phyloP scores from a whole-genome alignment of 768 basidiomycete species.

The Tephrocybe sp. region DNA sequence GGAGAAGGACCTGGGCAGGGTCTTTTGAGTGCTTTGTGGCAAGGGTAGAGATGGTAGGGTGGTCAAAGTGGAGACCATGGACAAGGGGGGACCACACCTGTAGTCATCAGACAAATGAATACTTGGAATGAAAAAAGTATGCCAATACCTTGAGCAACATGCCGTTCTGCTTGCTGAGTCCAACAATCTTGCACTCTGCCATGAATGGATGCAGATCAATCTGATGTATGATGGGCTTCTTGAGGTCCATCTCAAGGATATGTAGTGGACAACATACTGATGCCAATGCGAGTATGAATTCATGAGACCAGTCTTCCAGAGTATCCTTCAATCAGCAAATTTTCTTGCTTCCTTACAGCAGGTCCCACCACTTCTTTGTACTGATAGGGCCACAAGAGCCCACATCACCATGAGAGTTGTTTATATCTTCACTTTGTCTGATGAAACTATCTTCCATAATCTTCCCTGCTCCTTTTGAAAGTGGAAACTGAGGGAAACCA shows the following conservation, averaged over 20 bases:
- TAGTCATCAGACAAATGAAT: background rate
- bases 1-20: constrained; percentile 58
- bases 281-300: too few species aligned
- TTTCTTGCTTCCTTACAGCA: too few species aligned
- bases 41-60: constrained; percentile 52
- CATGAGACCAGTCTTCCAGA: too few species aligned
- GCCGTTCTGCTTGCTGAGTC: constrained; percentile 51
- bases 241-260: constrained; percentile 43
- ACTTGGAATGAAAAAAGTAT: constrained; percentile 16
- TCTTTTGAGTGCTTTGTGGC: constrained; percentile 56
- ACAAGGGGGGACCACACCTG: constrained; percentile 78
- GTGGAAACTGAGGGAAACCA: too few species aligned
- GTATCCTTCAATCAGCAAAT: too few species aligned
- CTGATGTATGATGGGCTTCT: constrained; percentile 64
- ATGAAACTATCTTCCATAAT: too few species aligned
- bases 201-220: constrained; percentile 71
- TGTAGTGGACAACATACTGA: constrained; percentile 59
- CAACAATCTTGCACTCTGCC: constrained; percentile 61
- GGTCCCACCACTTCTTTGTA: too few species aligned
- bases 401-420: too few species aligned
- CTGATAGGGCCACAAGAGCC: too few species aligned
- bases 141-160: constrained; percentile 67
- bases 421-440: too few species aligned
- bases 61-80: constrained; percentile 62
- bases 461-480: too few species aligned